These are phyloP conservation scores for Westerdykella sp. DNA, from an alignment of 2,329 filamentous ascomycete genomes.

Conservation along the genomic window DNA sequence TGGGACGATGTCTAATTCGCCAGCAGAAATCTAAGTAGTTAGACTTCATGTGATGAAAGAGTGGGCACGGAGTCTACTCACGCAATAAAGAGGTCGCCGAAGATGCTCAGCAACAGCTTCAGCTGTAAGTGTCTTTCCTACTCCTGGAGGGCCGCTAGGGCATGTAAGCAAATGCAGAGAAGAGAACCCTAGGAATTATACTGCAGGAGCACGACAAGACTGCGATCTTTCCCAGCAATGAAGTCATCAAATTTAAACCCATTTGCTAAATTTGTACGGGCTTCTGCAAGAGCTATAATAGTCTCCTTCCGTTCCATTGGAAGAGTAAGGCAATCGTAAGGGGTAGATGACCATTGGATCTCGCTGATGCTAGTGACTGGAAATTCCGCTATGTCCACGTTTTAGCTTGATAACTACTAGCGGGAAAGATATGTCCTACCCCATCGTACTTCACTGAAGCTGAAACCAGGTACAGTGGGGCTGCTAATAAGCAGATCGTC, in stretches of 20 bases:
- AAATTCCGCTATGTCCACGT: conserved; percentile 13
- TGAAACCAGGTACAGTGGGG: conserved; percentile 14
- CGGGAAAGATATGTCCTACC: conserved; percentile 7
- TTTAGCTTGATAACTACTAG: conserved; percentile 6
- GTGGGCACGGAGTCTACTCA: conserved; percentile 2
- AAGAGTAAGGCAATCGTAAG: conserved; percentile 17
- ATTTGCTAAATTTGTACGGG: conserved; percentile 5
- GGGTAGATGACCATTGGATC: conserved; percentile 11
- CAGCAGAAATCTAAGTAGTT: conserved; percentile 9
- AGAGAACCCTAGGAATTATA: conserved; percentile 4
- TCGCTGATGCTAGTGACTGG: conserved; percentile 12
- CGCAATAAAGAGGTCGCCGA: conserved; percentile 5
- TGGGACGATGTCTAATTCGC: conserved; percentile 14
- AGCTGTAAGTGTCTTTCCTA: conserved; percentile 6
- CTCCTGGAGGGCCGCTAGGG: neutral
- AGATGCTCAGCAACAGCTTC: conserved; percentile 5
- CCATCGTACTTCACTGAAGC: conserved; percentile 15
- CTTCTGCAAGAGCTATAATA: conserved; percentile 12
- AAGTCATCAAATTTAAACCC: conserved; percentile 6
- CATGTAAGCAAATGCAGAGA: conserved; percentile 5
- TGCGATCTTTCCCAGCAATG: conserved; percentile 5
- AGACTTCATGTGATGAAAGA: conserved; percentile 2
- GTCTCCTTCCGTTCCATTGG: conserved; percentile 13
- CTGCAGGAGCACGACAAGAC: conserved; percentile 6
- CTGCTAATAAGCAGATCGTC: conserved; percentile 16